Evolutionary conservation across 805 yeast genomes (phyloP).

Genomic region (Candida sithepensis): DNA sequence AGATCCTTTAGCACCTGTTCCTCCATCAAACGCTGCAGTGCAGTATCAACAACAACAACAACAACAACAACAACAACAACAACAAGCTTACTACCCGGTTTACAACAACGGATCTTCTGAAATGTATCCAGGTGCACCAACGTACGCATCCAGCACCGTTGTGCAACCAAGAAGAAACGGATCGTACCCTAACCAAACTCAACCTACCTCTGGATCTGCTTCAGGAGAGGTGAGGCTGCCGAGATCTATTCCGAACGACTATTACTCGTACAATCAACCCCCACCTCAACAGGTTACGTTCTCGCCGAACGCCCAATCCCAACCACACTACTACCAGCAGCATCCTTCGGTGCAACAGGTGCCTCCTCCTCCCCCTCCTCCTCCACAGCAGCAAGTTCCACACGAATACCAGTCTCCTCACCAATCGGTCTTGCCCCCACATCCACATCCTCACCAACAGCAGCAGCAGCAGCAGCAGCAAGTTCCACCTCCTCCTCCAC

Average conservation of each 20-base stretch:
- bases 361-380: neutral
- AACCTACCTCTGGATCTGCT: neutral
- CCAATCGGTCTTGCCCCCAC: neutral
- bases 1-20: slow-evolving; percentile 48
- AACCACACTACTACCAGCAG: neutral
- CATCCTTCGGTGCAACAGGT: neutral
- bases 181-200: slow-evolving; percentile 13
- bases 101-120: neutral
- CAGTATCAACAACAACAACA: slow-evolving; percentile 4
- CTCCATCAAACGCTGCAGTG: slow-evolving; percentile 18
- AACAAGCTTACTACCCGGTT: neutral
- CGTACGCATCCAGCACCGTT: slow-evolving; percentile 1
- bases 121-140: neutral
- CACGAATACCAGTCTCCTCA: neutral
- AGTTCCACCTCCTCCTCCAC: neutral
- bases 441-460: neutral
- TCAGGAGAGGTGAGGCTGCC: slow-evolving; percentile 12
- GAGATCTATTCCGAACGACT: slow-evolving; percentile 20
- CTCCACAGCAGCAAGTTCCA: neutral
- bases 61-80: neutral
- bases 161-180: slow-evolving; percentile 5
- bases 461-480: neutral
- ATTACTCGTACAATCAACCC: slow-evolving; percentile 4
- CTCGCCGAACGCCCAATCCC: neutral
- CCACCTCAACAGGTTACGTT: neutral